Percentiles rank a stretch among this genome's conserved stretches.
These are phyloP conservation scores for Backusella tarrabulga DNA, from an alignment of 192 early-diverging fungal species.

Conservation along the genomic window DNA sequence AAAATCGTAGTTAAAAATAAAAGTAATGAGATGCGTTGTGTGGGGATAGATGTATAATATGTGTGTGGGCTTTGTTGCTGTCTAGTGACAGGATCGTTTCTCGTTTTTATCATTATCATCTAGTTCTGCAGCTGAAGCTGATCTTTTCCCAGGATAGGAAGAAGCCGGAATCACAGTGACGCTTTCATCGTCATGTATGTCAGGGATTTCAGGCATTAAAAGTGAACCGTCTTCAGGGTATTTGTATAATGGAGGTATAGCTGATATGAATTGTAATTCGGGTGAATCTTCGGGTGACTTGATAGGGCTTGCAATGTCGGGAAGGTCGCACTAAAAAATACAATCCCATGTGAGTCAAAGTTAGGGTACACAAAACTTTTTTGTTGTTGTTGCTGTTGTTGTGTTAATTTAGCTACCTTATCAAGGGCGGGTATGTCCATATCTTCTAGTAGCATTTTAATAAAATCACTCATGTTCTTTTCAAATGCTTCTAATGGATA, in stretches of 20 bases:
- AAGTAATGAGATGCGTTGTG: slow-evolving; percentile 1
- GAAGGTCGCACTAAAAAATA: slow-evolving; percentile 12
- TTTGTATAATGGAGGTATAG: slow-evolving; percentile 39
- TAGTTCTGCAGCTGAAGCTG: slow-evolving; percentile 1
- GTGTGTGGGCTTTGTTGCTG: background rate
- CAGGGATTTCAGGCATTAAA: slow-evolving; percentile 54
- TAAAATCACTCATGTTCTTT: slow-evolving; percentile 48
- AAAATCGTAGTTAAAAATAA: background rate
- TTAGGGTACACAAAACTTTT: background rate
- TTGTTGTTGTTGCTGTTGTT: background rate
- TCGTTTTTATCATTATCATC: background rate
- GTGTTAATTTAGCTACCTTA: slow-evolving; percentile 31
- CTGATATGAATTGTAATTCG: background rate
- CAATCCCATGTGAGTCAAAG: slow-evolving; percentile 3
- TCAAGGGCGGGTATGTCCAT: slow-evolving; percentile 45
- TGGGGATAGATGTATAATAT: background rate
- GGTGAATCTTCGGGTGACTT: slow-evolving; percentile 11
- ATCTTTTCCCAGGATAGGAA: slow-evolving; percentile 7
- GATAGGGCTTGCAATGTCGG: slow-evolving; percentile 6
- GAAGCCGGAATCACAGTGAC: slow-evolving; percentile 2
- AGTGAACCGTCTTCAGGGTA: slow-evolving; percentile 50
- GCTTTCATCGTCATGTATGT: slow-evolving; percentile 20
- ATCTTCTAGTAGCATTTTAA: slow-evolving; percentile 41
- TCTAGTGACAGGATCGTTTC: background rate
- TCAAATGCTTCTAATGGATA: slow-evolving; percentile 48